Evolutionary conservation across 805 yeast genomes (phyloP).

Genomic region (Yarrowia sp.): DNA sequence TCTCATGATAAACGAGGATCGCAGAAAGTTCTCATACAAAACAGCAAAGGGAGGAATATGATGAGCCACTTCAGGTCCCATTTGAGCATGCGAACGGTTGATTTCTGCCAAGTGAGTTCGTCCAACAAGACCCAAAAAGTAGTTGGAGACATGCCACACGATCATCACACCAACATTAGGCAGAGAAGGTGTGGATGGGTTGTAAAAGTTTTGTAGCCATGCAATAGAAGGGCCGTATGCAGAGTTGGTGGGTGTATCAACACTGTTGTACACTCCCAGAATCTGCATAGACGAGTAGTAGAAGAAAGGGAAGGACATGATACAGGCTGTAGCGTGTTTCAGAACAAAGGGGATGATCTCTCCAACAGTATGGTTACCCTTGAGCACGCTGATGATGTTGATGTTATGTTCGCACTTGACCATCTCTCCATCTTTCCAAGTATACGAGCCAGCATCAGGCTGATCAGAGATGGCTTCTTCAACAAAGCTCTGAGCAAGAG

Average conservation of each 20-base stretch:
- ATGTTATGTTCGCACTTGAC: neutral
- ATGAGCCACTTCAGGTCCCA: slow-evolving; percentile 1
- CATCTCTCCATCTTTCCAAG: neutral
- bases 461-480: slow-evolving; percentile 13
- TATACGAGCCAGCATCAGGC: neutral
- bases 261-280: slow-evolving; percentile 8
- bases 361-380: neutral
- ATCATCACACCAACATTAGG: slow-evolving; percentile 10
- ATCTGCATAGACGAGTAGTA: slow-evolving; percentile 24
- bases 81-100: neutral
- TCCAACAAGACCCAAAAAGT: slow-evolving; percentile 8
- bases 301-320: slow-evolving; percentile 23
- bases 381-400: slow-evolving; percentile 1
- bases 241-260: slow-evolving; percentile 1
- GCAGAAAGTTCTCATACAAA: slow-evolving; percentile 5
- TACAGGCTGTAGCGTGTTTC: neutral
- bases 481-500: slow-evolving; percentile 3
- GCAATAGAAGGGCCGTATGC: neutral
- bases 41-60: slow-evolving; percentile 8
- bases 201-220: slow-evolving; percentile 12
- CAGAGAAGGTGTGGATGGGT: slow-evolving; percentile 8
- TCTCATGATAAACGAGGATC: slow-evolving; percentile 11
- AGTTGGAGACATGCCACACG: slow-evolving; percentile 14
- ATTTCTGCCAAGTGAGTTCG: slow-evolving; percentile 16
- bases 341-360: neutral